Percentiles rank a stretch among this genome's conserved stretches.
phyloP scores from a whole-genome alignment of 345 rosid genomes.

The Cardamine occulta region DNA sequence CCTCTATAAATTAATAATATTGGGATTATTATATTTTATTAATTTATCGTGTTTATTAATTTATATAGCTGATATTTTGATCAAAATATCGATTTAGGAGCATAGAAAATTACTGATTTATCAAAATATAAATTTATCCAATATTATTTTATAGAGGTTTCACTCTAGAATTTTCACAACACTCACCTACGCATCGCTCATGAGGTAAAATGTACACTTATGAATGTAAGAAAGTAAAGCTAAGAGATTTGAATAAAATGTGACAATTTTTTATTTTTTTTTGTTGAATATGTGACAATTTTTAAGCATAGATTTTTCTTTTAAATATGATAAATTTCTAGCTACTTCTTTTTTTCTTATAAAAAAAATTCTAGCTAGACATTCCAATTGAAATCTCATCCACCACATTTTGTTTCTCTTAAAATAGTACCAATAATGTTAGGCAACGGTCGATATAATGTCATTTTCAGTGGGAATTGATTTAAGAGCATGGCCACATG shows the following conservation, averaged over 20 bases:
- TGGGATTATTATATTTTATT: no score
- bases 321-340: background rate
- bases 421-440: conserved; percentile 39
- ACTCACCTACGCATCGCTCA: background rate
- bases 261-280: no score
- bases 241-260: no score
- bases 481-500: conserved; percentile 41
- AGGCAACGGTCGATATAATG: conserved; percentile 36
- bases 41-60: no score
- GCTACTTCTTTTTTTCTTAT: no score
- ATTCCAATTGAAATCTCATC: conserved; percentile 7
- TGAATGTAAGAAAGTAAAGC: background rate
- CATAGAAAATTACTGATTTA: no score
- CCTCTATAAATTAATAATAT: no score
- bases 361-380: background rate
- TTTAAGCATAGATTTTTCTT: background rate
- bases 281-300: no score
- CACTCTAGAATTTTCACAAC: background rate
- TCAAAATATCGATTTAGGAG: no score
- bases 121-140: no score
- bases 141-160: no score
- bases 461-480: conserved; percentile 44
- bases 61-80: no score
- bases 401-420: background rate
- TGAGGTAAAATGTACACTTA: conserved; percentile 12